Percentiles rank a stretch among this genome's conserved stretches.
These are phyloP conservation scores for Acanthamoeba royreba DNA, from an alignment of 208 protist species.

Conservation along the genomic window DNA sequence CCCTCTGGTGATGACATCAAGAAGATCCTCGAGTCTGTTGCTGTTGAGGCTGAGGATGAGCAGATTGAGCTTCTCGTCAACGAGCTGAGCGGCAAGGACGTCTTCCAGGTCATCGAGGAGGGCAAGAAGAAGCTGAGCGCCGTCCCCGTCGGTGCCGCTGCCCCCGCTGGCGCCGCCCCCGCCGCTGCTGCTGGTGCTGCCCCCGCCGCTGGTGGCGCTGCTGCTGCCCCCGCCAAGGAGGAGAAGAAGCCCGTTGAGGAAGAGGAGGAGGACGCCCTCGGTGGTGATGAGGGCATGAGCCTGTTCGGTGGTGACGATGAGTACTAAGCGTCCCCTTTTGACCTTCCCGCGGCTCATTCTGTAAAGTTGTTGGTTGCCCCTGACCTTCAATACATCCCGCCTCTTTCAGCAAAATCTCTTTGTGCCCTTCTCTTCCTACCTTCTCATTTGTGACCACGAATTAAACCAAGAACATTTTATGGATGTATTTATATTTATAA, in stretches of 20 bases:
- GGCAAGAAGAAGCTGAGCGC: conserved; percentile 73
- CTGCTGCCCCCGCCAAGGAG: conserved; percentile 57
- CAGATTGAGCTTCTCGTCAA: conserved; percentile 67
- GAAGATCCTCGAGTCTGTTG: conserved; percentile 78
- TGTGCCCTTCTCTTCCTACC: too few species aligned
- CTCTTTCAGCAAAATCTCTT: too few species aligned
- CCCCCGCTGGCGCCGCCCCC: conserved; percentile 18
- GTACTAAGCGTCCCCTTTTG: too few species aligned
- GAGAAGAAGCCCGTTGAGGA: conserved; percentile 74
- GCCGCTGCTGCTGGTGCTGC: conserved; percentile 61
- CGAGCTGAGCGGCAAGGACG: conserved; percentile 66
- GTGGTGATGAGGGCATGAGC: background rate
- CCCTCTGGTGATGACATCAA: conserved; percentile 73
- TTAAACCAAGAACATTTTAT: too few species aligned
- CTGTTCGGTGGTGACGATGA: conserved; percentile 38
- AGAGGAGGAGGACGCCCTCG: conserved; percentile 51
- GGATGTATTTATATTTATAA: too few species aligned
- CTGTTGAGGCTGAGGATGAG: conserved; percentile 68
- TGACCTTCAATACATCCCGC: too few species aligned
- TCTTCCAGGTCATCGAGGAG: conserved; percentile 76
- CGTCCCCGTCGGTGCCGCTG: conserved; percentile 48
- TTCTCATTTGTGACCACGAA: too few species aligned
- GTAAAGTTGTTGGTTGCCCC: too few species aligned
- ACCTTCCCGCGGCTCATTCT: too few species aligned
- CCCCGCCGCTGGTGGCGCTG: conserved; percentile 52